A percentile compares a stretch with the other conserved stretches of the same genome.
phyloP scores from a whole-genome alignment of 768 basidiomycete species.

The Holtermanniella nyarrowii region DNA sequence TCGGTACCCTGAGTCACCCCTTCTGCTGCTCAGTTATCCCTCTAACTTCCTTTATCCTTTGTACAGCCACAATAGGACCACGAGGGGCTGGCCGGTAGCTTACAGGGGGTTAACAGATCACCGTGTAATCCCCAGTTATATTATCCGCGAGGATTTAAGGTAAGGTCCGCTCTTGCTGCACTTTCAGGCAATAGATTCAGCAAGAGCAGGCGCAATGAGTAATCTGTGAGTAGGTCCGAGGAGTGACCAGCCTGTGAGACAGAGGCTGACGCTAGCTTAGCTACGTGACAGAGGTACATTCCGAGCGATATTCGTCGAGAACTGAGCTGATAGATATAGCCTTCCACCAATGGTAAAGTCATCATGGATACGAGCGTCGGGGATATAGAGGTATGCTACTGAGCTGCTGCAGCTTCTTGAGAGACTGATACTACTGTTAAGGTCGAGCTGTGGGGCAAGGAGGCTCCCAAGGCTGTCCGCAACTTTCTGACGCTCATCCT shows the following conservation, averaged over 20 bases:
- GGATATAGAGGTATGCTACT: conserved; percentile 48
- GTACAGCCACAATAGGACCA: neutral
- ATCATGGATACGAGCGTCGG: conserved; percentile 77
- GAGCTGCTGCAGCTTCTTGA: neutral
- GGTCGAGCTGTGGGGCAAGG: conserved; percentile 91
- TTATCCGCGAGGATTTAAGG: too few species aligned
- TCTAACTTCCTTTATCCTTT: neutral
- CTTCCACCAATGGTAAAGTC: conserved; percentile 68
- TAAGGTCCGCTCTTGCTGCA: too few species aligned
- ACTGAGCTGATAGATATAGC: conserved; percentile 15
- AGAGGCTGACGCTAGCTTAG: conserved; percentile 3
- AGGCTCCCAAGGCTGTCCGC: conserved; percentile 87
- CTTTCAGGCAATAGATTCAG: too few species aligned
- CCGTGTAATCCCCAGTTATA: too few species aligned
- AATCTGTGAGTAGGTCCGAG: conserved; percentile 31
- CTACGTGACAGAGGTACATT: conserved; percentile 32
- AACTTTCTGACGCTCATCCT: conserved; percentile 80
- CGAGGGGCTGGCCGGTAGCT: too few species aligned
- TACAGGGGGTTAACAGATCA: too few species aligned
- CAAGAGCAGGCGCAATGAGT: conserved; percentile 22
- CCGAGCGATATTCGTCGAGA: neutral
- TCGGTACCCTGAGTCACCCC: too few species aligned
- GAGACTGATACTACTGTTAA: conserved; percentile 44
- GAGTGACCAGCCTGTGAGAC: conserved; percentile 29
- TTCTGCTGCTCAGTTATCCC: neutral